Evolutionary conservation across 2,329 filamentous ascomycete species (phyloP), one percentile per base, ranked within the genome.

Genomic region (Paecilomyces sp.): DNA sequence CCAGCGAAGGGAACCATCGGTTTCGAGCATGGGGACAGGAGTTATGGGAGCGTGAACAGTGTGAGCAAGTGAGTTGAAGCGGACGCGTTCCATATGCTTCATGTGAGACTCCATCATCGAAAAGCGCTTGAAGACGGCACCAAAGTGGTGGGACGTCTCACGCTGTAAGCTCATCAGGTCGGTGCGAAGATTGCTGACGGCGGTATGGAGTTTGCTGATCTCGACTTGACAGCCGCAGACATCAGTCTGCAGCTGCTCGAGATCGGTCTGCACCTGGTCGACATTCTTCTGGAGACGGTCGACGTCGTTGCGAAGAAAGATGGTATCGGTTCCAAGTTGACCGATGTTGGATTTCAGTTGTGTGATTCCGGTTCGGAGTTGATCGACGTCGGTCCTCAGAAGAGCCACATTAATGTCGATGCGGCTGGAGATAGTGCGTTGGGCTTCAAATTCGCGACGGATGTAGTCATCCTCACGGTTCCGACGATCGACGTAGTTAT

Each of bases 51-150:
- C 74, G 51, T 74, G 68, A 1, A 70, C 64, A 2, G 72, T 75
- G 47, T 73, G 69, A 9, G 74, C 72, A 22, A 77, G 63, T 1
- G 74, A 75, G 65, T 77, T 77, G 65, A 75, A 77, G 3, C 74
- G 70, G 8, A 75, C 68, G 3, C 73, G 67, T 57, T 75, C 72
- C 15, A 67, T 71, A 54, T 74, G 69, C 57, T 67, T 71, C 71
- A 74, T 71, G 0, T 67, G 67, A 0, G 71, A 66, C 55, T 74
- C 70, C 30, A 75, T 70, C 8, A 67, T 34, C 5, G 67, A 65
- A 57, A 73, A 68, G 55, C 71, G 68, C 59, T 69, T 64, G 47
- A 68, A 65, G 2, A 71, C 64, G 4, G 63, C 61, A 36, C 63
- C 68, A 41, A 71, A 61, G 56, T 73, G 70, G 12, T 66, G 68